Evolutionary conservation across 805 yeast species (phyloP), one percentile per base, ranked within the genome.

Genomic region (Candida verbasci): DNA sequence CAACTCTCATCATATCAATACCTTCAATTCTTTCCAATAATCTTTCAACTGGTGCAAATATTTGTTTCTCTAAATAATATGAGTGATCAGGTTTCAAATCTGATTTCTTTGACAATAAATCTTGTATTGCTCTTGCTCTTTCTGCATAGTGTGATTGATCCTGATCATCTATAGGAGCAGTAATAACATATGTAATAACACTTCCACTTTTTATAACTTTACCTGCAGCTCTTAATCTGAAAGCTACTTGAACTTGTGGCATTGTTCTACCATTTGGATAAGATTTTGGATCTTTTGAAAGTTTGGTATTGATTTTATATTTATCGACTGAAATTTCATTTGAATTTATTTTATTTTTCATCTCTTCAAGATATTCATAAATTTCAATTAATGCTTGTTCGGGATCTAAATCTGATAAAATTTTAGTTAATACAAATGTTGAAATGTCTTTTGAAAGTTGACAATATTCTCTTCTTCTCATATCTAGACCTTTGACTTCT

Each of bases 381-480:
- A 86, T 76, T 31, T 79, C 82, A 37, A 67, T 72, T 37, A 87
- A 65, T 0, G 93, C 87, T 21, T 77, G 79, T 48, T 86, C 91
- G 1, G 88, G 79, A 44, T 86, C 96, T 18, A 65, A 62, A 44
- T 82, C 87, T 7, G 84, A 74, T 15, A 91, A 67, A 29, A 91
- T 65, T 44, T 82, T 77, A 46, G 82, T 69, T 49, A 93, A 70
- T 5, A 86, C 85, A 56, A 71, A 80, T 6, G 79, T 76, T 1
- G 96, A 87, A 5, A 85, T 76, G 37, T 91, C 95, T 56, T 89
- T 93, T 1, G 97, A 86, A 34, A 93, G 63, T 34, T 88, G 95
- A 65, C 97, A 87, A 58, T 76, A 93, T 60, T 93, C 99, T 70
- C 99, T 86, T 60, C 98, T 88, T 53, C 77, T 80, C 95, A 93